These are phyloP conservation scores for Aspergillus carbonarius DNA, from an alignment of 2,329 filamentous ascomycete species.

Conservation along the genomic window DNA sequence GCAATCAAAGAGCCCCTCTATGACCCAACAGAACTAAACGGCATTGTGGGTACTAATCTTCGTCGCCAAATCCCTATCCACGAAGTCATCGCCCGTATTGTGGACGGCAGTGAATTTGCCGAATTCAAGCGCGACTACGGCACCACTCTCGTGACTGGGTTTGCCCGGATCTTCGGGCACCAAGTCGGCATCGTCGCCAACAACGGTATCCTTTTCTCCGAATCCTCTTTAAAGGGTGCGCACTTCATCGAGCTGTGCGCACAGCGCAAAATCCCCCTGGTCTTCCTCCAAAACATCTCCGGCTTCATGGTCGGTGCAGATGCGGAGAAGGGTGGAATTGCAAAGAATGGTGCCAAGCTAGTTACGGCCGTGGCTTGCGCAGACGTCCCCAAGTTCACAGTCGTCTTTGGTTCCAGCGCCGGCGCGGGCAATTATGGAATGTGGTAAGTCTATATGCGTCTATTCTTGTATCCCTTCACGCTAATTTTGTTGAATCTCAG, in stretches of 20 bases:
- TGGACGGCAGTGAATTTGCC: conserved; percentile 84
- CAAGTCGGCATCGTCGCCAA: conserved; percentile 92
- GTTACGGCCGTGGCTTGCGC: conserved; percentile 94
- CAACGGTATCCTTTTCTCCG: conserved; percentile 90
- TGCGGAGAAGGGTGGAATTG: conserved; percentile 91
- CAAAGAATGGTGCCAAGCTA: conserved; percentile 96
- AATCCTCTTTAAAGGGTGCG: conserved; percentile 86
- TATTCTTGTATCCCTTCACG: neutral
- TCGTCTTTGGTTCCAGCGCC: conserved; percentile 89
- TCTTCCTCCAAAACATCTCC: conserved; percentile 95
- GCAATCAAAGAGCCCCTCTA: conserved; percentile 74
- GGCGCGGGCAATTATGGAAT: conserved; percentile 98
- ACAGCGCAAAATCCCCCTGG: conserved; percentile 81
- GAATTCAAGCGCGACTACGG: conserved; percentile 96
- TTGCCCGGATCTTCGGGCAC: conserved; percentile 85
- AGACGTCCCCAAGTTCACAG: conserved; percentile 93
- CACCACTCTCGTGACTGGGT: conserved; percentile 84
- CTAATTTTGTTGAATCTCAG: conserved; percentile 37
- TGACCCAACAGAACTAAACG: conserved; percentile 73
- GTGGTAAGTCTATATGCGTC: conserved; percentile 57
- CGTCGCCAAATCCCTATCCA: conserved; percentile 81
- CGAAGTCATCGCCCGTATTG: conserved; percentile 88
- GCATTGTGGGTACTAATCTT: conserved; percentile 87
- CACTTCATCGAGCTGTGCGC: conserved; percentile 96
- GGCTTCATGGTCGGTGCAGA: conserved; percentile 98